Evolutionary conservation across 1,284 basidiomycete genomes (phyloP), one percentile per base, ranked within the genome.

Genomic region (Cryptococcus sp.): DNA sequence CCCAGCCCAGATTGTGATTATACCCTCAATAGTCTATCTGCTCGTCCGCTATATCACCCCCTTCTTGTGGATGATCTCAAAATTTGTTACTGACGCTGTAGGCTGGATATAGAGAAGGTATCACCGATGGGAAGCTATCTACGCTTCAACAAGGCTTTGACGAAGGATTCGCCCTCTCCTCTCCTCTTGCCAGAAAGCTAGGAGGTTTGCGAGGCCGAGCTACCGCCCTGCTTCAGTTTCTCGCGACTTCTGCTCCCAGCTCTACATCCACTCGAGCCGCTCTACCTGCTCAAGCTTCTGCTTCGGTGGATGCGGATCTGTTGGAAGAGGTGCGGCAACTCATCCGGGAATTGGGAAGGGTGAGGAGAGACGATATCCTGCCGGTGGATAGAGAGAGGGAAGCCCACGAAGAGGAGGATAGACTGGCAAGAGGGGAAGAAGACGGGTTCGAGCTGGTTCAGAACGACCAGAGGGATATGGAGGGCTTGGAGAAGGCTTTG

Each of bases 301-400:
- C 44, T 18, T 34, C 51, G 16, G 37, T n/a, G 7, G 2, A 5
- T 7, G 11, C 35, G 18, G 41, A 83, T 82, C 6, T 88, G 81
- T 83, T 84, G 75, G 62, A 77, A 80, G 62, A 80, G 75, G 57
- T 78, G 73, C 59, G 79, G 78, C 57, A 78, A 82, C 50, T 81
- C 80, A 80, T 48, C 73, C 23, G 57, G 12, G 55, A 63, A 5
- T 53, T 72, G 2, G 50, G 51, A 0, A 37, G 51, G 10, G 50
- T 73, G 11, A 58, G 52, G 46, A 55, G 68, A 10, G 58, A 58
- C 35, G 60, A 69, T 11, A 53, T 74, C 0, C 53, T 74, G 0
- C 62, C 70, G 3, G 32, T 53, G 18, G 73, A 74, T 50, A 9
- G 49, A 14, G 73, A 73, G 54, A 50, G 71, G 11, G 46, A 62